A percentile compares a stretch with the other conserved stretches of the same genome.
phyloP scores from a whole-genome alignment of 148 eudicot species.

The Simmondsia chinensis region DNA sequence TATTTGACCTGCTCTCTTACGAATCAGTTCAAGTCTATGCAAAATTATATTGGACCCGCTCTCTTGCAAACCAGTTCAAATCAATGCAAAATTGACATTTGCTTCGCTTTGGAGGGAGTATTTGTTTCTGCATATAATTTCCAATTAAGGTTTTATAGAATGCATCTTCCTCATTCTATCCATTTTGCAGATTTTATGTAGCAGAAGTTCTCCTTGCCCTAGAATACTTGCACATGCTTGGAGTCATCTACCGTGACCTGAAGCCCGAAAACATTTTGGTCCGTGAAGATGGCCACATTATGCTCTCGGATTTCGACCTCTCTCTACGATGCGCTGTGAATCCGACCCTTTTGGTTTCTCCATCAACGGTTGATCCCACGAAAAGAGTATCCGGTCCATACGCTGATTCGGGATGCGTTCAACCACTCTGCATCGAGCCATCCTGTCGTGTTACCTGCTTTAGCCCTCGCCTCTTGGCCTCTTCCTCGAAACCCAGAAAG shows the following conservation, averaged over 20 bases:
- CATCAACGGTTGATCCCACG: slow-evolving; percentile 42
- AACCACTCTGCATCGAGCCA: slow-evolving; percentile 75
- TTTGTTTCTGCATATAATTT: too few relatives aligned
- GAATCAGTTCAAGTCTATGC: too few relatives aligned
- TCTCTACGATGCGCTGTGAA: slow-evolving; percentile 76
- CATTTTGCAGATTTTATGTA: slow-evolving; percentile 57
- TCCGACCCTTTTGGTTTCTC: slow-evolving; percentile 64
- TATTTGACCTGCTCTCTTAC: too few relatives aligned
- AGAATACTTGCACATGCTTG: slow-evolving; percentile 92
- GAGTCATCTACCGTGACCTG: slow-evolving; percentile 77
- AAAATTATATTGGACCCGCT: too few relatives aligned
- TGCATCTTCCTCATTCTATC: too few relatives aligned
- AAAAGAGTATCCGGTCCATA: slow-evolving; percentile 47
- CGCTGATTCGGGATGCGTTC: slow-evolving; percentile 60
- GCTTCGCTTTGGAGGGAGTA: too few relatives aligned
- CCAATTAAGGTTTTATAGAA: too few relatives aligned
- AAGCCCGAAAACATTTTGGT: slow-evolving; percentile 89
- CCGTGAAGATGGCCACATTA: slow-evolving; percentile 90
- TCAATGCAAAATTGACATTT: too few relatives aligned
- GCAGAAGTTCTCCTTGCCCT: slow-evolving; percentile 91
- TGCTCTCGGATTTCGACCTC: slow-evolving; percentile 91
- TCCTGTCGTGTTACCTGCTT: slow-evolving; percentile 82
- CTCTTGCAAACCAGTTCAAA: too few relatives aligned
- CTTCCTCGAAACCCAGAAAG: slow-evolving; percentile 33
- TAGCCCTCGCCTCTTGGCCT: slow-evolving; percentile 44